Evolutionary conservation across 192 early-diverging fungal genomes (phyloP).

Genomic region (Gorgonomyces haynaldii): DNA sequence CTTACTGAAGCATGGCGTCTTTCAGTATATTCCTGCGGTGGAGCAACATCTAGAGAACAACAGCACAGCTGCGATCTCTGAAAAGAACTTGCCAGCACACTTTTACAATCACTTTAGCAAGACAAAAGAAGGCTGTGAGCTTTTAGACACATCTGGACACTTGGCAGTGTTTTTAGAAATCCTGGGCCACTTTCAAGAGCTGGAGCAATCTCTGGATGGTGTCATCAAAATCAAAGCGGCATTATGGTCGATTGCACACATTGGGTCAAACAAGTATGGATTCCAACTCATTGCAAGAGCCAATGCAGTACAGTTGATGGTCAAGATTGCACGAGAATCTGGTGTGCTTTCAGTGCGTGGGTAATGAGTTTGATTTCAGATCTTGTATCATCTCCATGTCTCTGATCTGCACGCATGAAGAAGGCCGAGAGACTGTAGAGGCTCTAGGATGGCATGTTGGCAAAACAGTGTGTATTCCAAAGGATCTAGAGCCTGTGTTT

Average conservation of each 20-base stretch:
- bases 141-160: conserved; percentile 53
- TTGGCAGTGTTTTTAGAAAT: conserved; percentile 54
- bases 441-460: conserved; percentile 62
- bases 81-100: conserved; percentile 53
- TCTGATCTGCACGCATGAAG: conserved; percentile 52
- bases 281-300: conserved; percentile 41
- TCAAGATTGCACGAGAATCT: conserved; percentile 53
- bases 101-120: conserved; percentile 72
- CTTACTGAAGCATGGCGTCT: conserved; percentile 41
- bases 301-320: no score
- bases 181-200: background rate
- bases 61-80: conserved; percentile 11
- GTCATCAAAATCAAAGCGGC: background rate
- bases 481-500: conserved; percentile 45
- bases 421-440: conserved; percentile 58
- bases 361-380: conserved; percentile 39
- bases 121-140: conserved; percentile 58
- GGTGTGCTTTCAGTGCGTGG: conserved; percentile 62
- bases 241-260: background rate
- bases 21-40: conserved; percentile 53
- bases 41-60: conserved; percentile 32
- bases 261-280: background rate
- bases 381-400: conserved; percentile 67
- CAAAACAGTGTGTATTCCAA: conserved; percentile 56
- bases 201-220: no score